Evolutionary conservation across 164 flowering plant genomes (phyloP).

Genomic region (Tetrastigma voinierianum): DNA sequence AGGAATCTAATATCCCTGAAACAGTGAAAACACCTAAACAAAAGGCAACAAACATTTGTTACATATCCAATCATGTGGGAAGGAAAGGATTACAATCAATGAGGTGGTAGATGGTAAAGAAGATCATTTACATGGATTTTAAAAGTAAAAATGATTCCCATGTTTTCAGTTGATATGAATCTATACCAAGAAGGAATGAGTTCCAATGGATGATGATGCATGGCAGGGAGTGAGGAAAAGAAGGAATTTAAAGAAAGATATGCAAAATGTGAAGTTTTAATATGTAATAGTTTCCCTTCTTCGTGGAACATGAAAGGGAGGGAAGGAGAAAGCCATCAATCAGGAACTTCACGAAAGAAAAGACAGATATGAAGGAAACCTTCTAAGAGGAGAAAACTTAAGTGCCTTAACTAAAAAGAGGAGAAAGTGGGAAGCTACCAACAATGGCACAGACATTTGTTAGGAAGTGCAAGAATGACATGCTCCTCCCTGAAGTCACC

Average conservation of each 20-base stretch:
- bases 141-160: background rate
- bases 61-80: background rate
- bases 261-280: too few relatives aligned
- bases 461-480: slow-evolving; percentile 78
- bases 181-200: background rate
- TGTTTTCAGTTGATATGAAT: slow-evolving; percentile 1
- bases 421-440: slow-evolving; percentile 37
- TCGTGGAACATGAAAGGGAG: too few relatives aligned
- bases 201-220: too few relatives aligned
- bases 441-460: slow-evolving; percentile 89
- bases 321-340: too few relatives aligned
- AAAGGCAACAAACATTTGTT: background rate
- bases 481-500: slow-evolving; percentile 75
- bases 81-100: background rate
- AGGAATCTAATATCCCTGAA: slow-evolving; percentile 79
- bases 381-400: background rate
- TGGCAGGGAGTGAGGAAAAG: too few relatives aligned
- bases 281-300: too few relatives aligned
- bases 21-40: slow-evolving; percentile 72
- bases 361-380: too few relatives aligned
- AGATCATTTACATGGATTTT: background rate
- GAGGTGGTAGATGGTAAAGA: background rate
- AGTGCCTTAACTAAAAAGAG: background rate
- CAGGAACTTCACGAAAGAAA: too few relatives aligned
- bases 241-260: too few relatives aligned